These are phyloP conservation scores for Colletotrichum sp. DNA, from an alignment of 2,329 filamentous ascomycete species.

Conservation along the genomic window DNA sequence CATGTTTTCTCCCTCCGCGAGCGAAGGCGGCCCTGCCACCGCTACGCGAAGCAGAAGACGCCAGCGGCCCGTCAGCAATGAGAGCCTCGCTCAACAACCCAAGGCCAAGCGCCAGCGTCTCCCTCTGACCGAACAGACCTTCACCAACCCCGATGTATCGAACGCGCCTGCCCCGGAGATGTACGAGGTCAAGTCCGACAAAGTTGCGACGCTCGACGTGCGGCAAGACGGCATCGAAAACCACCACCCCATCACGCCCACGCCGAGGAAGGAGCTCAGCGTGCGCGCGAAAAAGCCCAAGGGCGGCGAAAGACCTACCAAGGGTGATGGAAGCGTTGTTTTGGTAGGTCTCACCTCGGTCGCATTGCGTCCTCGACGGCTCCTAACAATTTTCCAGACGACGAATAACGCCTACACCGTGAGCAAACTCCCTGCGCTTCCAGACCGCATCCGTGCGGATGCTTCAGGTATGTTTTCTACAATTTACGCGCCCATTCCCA, in stretches of 20 bases:
- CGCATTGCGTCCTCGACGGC: background rate
- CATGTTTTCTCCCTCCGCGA: constrained; percentile 66
- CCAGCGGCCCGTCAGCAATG: constrained; percentile 62
- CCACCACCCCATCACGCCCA: constrained; percentile 30
- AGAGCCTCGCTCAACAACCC: constrained; percentile 60
- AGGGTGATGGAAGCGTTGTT: constrained; percentile 71
- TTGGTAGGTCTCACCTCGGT: constrained; percentile 56
- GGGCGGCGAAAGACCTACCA: constrained; percentile 65
- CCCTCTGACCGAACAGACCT: constrained; percentile 62
- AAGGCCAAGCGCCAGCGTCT: constrained; percentile 69
- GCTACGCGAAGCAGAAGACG: constrained; percentile 66
- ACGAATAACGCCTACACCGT: constrained; percentile 86
- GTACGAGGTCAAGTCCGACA: constrained; percentile 61
- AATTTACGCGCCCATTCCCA: background rate
- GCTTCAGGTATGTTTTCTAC: constrained; percentile 62
- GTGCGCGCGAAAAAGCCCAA: constrained; percentile 68
- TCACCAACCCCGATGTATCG: constrained; percentile 53
- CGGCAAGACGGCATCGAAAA: constrained; percentile 55
- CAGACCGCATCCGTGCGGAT: constrained; percentile 74
- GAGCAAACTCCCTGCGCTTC: constrained; percentile 82
- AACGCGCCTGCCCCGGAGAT: constrained; percentile 48
- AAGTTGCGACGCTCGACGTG: constrained; percentile 47
- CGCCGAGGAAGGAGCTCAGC: constrained; percentile 58
- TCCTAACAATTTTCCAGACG: constrained; percentile 59
- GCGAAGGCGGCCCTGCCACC: constrained; percentile 58